Evolutionary conservation across 495 filamentous ascomycete genomes (phyloP), one percentile per base, ranked within the genome.

Genomic region (Parathielavia appendiculata): DNA sequence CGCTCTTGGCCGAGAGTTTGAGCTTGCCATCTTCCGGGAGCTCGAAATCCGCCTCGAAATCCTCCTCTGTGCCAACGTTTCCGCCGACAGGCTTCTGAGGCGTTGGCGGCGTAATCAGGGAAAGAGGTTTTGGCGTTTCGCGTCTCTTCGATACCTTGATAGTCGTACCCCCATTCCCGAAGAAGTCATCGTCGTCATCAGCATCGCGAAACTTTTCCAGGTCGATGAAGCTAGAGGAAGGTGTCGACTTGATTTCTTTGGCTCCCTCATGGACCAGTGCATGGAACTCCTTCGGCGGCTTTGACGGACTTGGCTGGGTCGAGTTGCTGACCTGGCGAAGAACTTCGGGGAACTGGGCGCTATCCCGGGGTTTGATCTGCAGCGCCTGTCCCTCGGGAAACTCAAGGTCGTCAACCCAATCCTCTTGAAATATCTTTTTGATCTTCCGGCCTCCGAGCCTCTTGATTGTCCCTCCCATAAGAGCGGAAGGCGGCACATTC

Each of bases 381-480:
- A 92, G 71, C 4, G 78, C 68, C 44, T 76, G 77, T 47, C 83
- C 81, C 36, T 75, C 76, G 1, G 91, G 89, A 43, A 97, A 75
- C 60, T 96, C 91, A 50, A 98, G 74, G 66, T 97, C 93, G 58
- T 95, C 89, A 47, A 83, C 86, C 88, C 92, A 97, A 71, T 96
- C 92, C 69, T 97, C 93, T 63, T 86, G 78, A 44, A 81, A 73
- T 58, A 89, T 84, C 70, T 87, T 89, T 67, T 84, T 87, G 45
- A 85, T 80, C 62, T 90, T 93, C 65, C 86, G 85, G 63, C 85
- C 88, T 46, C 91, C 91, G 8, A 98, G 77, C 67, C 91, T 79
- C 76, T 96, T 96, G 68, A 98, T 98, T 12, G 91, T 91, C 48
- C 93, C 93, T 44, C 92, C 93, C 63, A 95, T 79, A 43, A 98